Conservation (phyloP, 1,139 yeast species). For the Meyerozyma carpophila region DNA sequence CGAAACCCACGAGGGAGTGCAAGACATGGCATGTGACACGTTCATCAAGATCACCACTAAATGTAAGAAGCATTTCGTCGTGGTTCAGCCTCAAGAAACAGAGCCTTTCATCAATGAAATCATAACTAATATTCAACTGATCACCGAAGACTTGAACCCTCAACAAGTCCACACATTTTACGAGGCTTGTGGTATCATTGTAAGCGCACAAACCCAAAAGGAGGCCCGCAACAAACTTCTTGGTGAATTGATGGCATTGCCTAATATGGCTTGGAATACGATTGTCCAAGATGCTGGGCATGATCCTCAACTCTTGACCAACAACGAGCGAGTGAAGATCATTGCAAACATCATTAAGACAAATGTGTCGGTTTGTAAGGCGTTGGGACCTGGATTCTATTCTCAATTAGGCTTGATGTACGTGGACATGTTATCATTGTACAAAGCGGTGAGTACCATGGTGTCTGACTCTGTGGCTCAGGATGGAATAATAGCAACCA, state of each 20-base stretch:
- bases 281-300: conserved; percentile 84
- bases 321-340: conserved; percentile 85
- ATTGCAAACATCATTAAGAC: conserved; percentile 92
- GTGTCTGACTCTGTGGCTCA: conserved; percentile 73
- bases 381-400: conserved; percentile 88
- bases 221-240: conserved; percentile 69
- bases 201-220: conserved; percentile 70
- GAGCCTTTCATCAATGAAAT: conserved; percentile 93
- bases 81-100: conserved; percentile 77
- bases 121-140: conserved; percentile 72
- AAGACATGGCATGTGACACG: conserved; percentile 99
- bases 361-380: conserved; percentile 87
- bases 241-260: conserved; percentile 78
- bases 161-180: conserved; percentile 97
- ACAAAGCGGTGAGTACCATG: conserved; percentile 86
- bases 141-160: conserved; percentile 90
- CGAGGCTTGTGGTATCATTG: conserved; percentile 94
- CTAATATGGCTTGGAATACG: conserved; percentile 92
- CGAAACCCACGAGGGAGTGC: conserved; percentile 99
- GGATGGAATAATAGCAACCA: conserved; percentile 84
- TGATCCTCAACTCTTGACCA: conserved; percentile 77
- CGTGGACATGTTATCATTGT: conserved; percentile 83
- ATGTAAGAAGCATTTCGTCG: conserved; percentile 93
- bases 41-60: conserved; percentile 91
- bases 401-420: conserved; percentile 85